Evolutionary conservation across 306 rosid genomes (phyloP).

Genomic region (Carpinus viminea): DNA sequence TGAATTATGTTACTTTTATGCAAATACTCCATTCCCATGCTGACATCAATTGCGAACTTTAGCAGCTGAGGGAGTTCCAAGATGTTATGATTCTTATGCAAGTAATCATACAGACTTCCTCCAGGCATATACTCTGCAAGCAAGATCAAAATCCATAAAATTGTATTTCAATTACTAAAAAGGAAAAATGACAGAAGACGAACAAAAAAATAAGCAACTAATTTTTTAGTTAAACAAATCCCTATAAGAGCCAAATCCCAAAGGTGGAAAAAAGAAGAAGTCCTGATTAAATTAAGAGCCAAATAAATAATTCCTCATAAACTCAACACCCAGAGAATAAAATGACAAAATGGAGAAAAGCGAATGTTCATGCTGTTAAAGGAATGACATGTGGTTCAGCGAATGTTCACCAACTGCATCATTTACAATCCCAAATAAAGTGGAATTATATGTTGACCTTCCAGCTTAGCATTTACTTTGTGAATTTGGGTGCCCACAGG

Average conservation of each 20-base stretch:
- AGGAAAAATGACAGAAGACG: constrained; percentile 15
- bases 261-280: background rate
- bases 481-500: background rate
- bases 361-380: background rate
- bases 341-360: background rate
- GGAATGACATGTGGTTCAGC: background rate
- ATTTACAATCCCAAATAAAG: background rate
- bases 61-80: constrained; percentile 73
- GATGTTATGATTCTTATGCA: constrained; percentile 85
- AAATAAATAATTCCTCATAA: constrained; percentile 1
- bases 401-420: background rate
- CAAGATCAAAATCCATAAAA: constrained; percentile 22
- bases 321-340: background rate
- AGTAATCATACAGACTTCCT: constrained; percentile 93
- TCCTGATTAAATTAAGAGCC: background rate
- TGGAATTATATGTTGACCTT: background rate
- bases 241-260: background rate
- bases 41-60: constrained; percentile 85
- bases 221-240: background rate
- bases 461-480: background rate
- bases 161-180: constrained; percentile 19
- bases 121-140: constrained; percentile 96
- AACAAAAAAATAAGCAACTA: constrained; percentile 2
- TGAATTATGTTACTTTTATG: constrained; percentile 84
- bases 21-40: constrained; percentile 97